A percentile compares a stretch with the other conserved stretches of the same genome.
phyloP scores from a whole-genome alignment of 2,329 filamentous ascomycete species.

The Cytospora piceae region DNA sequence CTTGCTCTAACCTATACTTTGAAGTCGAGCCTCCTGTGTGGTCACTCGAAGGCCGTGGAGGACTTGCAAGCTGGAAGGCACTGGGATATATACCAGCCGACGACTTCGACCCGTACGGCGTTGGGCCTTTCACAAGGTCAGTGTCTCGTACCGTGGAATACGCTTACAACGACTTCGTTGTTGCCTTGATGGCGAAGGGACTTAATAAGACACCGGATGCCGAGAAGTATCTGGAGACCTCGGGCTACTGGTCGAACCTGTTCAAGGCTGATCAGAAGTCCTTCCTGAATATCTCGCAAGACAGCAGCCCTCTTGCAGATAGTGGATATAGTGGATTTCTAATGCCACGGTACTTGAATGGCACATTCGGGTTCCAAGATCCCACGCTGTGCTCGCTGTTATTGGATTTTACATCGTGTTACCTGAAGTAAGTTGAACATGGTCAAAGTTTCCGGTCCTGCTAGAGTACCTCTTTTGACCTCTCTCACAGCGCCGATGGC shows the following conservation, averaged over 20 bases:
- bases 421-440: constrained; percentile 27
- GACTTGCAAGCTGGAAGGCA: constrained; percentile 69
- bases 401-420: constrained; percentile 40
- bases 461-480: neutral
- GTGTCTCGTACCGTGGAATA: constrained; percentile 75
- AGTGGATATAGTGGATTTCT: constrained; percentile 70
- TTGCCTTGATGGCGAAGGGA: constrained; percentile 60
- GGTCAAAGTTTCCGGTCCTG: too few relatives aligned
- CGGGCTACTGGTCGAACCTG: constrained; percentile 67
- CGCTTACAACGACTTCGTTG: constrained; percentile 72
- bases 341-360: constrained; percentile 66
- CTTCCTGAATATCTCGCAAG: constrained; percentile 34
- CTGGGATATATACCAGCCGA: constrained; percentile 70
- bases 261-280: constrained; percentile 62
- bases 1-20: neutral
- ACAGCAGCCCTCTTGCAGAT: constrained; percentile 39
- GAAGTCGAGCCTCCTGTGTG: constrained; percentile 65
- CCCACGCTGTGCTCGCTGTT: constrained; percentile 63
- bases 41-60: constrained; percentile 68
- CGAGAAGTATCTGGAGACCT: constrained; percentile 59
- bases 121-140: constrained; percentile 67
- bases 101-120: constrained; percentile 63
- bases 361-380: constrained; percentile 68
- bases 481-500: constrained; percentile 39
- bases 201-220: constrained; percentile 58